Percentiles rank a stretch among this genome's conserved stretches.
phyloP scores from a whole-genome alignment of 192 early-diverging fungal genomes.

The Rhizophagus prolifer region DNA sequence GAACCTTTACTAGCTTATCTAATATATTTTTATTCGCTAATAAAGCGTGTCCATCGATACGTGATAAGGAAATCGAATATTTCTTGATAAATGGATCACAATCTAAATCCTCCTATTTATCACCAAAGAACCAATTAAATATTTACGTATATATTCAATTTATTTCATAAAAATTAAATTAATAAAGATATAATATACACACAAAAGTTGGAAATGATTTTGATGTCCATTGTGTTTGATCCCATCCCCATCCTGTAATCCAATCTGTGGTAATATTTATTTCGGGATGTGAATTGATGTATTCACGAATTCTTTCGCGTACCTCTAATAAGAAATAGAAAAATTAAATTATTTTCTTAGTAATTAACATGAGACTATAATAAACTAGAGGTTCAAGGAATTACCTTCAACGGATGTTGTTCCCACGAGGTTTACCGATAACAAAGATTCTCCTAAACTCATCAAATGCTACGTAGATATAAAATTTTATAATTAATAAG shows the following conservation, averaged over 20 bases:
- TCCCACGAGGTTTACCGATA: constrained; percentile 12
- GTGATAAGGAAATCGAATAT: constrained; percentile 44
- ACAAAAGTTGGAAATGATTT: constrained; percentile 43
- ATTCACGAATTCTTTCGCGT: not conserved
- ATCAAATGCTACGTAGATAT: constrained; percentile 41
- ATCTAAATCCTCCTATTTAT: constrained; percentile 45
- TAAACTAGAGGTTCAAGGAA: not conserved
- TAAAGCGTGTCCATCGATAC: constrained; percentile 50
- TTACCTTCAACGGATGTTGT: constrained; percentile 21
- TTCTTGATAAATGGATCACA: constrained; percentile 31
- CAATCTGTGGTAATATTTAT: constrained; percentile 30
- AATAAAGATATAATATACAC: constrained; percentile 3
- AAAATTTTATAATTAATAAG: not conserved
- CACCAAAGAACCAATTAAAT: not conserved
- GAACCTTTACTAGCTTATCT: constrained; percentile 27
- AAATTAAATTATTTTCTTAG: not conserved
- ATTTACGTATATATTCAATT: not conserved
- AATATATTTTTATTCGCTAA: constrained; percentile 45
- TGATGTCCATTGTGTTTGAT: constrained; percentile 46
- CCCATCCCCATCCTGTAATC: constrained; percentile 55
- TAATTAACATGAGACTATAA: not conserved
- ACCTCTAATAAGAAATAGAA: not conserved
- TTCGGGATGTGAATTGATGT: not conserved
- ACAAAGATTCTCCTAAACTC: constrained; percentile 32
- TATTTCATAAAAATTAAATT: not conserved